A percentile compares a stretch with the other conserved stretches of the same genome.
Evolutionary conservation across 2,329 filamentous ascomycete species (phyloP).

Genomic region (Monilinia aucupariae): DNA sequence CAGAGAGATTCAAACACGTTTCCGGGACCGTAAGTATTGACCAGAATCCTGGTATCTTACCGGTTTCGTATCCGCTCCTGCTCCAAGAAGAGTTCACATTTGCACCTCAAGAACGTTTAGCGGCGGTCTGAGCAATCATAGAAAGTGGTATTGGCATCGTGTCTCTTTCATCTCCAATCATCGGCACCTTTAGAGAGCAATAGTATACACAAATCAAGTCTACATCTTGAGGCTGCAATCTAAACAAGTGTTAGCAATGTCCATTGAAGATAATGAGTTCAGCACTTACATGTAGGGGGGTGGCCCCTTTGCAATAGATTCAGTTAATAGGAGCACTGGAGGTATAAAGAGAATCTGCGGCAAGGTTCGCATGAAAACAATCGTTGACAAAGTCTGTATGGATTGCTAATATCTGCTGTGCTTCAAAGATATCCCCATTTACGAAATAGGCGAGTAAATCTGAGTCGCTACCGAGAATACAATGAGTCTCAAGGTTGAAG

Average conservation of each 20-base stretch:
- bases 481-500: slow-evolving; percentile 10
- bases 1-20: neutral
- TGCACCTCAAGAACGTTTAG: no score
- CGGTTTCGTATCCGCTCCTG: neutral
- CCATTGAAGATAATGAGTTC: neutral
- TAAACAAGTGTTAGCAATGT: neutral
- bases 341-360: neutral
- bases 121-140: neutral
- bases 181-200: neutral
- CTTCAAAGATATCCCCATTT: slow-evolving; percentile 4
- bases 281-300: slow-evolving; percentile 8
- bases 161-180: neutral
- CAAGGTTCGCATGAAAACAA: neutral
- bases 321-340: neutral
- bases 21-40: neutral
- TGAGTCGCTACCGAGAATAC: neutral
- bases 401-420: slow-evolving; percentile 14
- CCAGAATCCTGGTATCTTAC: neutral
- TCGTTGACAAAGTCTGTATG: slow-evolving; percentile 11
- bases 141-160: no score
- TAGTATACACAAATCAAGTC: neutral
- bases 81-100: neutral
- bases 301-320: neutral
- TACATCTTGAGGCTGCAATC: neutral
- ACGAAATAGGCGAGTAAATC: neutral